These are phyloP conservation scores for Kickxella alabastrina DNA, from an alignment of 192 early-diverging fungal species.

Conservation along the genomic window DNA sequence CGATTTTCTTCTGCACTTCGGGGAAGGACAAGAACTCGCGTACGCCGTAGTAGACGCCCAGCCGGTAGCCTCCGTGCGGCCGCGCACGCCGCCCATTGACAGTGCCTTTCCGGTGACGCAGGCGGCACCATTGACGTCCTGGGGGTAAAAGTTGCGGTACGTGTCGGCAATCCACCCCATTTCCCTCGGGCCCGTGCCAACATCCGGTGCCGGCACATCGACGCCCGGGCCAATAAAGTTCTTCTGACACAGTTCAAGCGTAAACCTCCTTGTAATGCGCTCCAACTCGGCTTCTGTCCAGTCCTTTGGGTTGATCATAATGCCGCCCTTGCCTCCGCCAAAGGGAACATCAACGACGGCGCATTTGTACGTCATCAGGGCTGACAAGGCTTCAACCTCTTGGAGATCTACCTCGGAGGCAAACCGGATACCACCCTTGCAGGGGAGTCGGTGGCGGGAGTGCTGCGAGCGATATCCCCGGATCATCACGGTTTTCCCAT, in stretches of 20 bases:
- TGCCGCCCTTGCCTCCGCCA: slow-evolving; percentile 77
- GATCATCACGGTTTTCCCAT: slow-evolving; percentile 67
- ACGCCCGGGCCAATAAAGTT: slow-evolving; percentile 79
- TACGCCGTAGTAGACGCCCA: slow-evolving; percentile 78
- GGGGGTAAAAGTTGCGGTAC: slow-evolving; percentile 76
- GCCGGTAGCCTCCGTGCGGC: slow-evolving; percentile 79
- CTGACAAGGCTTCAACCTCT: slow-evolving; percentile 77
- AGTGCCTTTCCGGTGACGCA: slow-evolving; percentile 83
- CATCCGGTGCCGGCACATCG: slow-evolving; percentile 82
- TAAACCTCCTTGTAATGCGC: slow-evolving; percentile 77
- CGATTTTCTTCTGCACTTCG: slow-evolving; percentile 70
- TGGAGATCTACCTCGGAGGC: slow-evolving; percentile 74
- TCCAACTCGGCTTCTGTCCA: slow-evolving; percentile 71
- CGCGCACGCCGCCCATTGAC: slow-evolving; percentile 74
- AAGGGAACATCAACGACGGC: slow-evolving; percentile 84
- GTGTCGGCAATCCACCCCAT: slow-evolving; percentile 89
- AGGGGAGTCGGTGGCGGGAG: slow-evolving; percentile 74
- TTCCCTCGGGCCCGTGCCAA: slow-evolving; percentile 73
- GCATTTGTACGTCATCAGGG: slow-evolving; percentile 84
- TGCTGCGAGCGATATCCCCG: slow-evolving; percentile 79
- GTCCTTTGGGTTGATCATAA: slow-evolving; percentile 75
- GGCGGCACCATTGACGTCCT: slow-evolving; percentile 75
- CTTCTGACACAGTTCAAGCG: slow-evolving; percentile 81
- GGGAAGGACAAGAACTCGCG: slow-evolving; percentile 75
- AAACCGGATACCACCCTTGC: slow-evolving; percentile 82